Conservation (phyloP, 306 rosid genomes). For the Fagus crenata region DNA sequence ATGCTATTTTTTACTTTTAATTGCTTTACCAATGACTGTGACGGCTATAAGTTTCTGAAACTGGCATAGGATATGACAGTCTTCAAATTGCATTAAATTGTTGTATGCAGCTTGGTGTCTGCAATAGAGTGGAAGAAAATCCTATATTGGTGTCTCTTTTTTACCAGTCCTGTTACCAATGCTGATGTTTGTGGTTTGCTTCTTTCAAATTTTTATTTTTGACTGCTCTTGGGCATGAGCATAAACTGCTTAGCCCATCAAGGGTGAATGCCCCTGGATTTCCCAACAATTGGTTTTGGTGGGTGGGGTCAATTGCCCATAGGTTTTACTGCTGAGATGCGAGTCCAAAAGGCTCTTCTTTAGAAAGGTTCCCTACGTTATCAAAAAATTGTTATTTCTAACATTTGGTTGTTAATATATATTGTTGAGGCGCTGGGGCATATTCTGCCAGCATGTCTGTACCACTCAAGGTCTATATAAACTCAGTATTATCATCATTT, state of each 20-base stretch:
- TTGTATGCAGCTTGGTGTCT: background rate
- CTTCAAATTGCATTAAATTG: background rate
- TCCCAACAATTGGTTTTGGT: too few relatives aligned
- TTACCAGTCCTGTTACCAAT: constrained; percentile 5
- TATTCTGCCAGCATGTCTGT: background rate
- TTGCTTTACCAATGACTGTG: background rate
- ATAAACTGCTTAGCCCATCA: too few relatives aligned
- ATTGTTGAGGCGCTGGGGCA: background rate
- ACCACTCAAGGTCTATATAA: background rate
- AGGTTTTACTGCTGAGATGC: too few relatives aligned
- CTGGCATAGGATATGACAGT: constrained; percentile 7
- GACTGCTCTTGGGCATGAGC: background rate
- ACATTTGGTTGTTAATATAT: background rate
- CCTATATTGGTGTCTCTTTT: background rate
- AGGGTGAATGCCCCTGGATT: too few relatives aligned
- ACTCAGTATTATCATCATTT: background rate
- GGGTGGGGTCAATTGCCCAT: too few relatives aligned
- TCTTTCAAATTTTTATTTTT: background rate
- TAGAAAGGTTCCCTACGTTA: too few relatives aligned
- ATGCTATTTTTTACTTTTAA: background rate
- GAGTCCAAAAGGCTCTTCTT: too few relatives aligned
- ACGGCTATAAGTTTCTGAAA: constrained; percentile 4
- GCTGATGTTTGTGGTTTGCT: background rate
- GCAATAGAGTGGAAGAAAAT: constrained; percentile 9
- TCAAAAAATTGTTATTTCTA: too few relatives aligned